Conservation (phyloP, 1,284 basidiomycete species). For the Tetrapyrgos nigripes region DNA sequence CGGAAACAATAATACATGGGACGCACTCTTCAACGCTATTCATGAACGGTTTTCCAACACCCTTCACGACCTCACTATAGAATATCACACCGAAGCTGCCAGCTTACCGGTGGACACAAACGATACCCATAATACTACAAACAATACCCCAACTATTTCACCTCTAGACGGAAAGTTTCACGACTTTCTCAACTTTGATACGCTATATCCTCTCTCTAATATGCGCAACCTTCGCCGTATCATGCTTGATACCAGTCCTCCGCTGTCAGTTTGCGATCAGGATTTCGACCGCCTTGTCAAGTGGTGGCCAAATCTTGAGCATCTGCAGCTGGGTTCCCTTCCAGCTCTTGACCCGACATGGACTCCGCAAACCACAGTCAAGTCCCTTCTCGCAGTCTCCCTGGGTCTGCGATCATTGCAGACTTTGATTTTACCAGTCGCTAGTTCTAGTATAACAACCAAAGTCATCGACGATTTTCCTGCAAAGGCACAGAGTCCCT, state of each 20-base stretch:
- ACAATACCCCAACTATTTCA: slow-evolving; percentile 17
- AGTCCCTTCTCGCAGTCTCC: slow-evolving; percentile 43
- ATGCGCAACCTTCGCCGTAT: slow-evolving; percentile 44
- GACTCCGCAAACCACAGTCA: slow-evolving; percentile 40
- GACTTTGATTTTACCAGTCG: slow-evolving; percentile 33
- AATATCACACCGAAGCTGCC: slow-evolving; percentile 44
- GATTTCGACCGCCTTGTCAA: slow-evolving; percentile 45
- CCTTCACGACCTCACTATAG: slow-evolving; percentile 51
- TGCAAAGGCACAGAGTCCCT: slow-evolving; percentile 14
- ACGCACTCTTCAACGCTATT: slow-evolving; percentile 44
- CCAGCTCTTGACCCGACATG: slow-evolving; percentile 32
- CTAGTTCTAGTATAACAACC: slow-evolving; percentile 5
- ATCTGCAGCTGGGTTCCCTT: slow-evolving; percentile 49
- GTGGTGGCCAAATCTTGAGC: slow-evolving; percentile 54
- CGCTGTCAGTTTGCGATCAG: slow-evolving; percentile 45
- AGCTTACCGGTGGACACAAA: slow-evolving; percentile 21
- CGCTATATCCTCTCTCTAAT: slow-evolving; percentile 38
- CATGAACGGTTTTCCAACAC: slow-evolving; percentile 39
- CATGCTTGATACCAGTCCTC: slow-evolving; percentile 47
- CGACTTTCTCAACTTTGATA: slow-evolving; percentile 24
- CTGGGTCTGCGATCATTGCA: slow-evolving; percentile 39
- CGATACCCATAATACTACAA: slow-evolving; percentile 12
- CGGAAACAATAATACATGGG: slow-evolving; percentile 42
- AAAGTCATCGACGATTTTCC: slow-evolving; percentile 7
- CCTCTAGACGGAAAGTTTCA: slow-evolving; percentile 1